Evolutionary conservation across 352 stramenopile species (phyloP), one percentile per base, ranked within the genome.

Genomic region (Phytophthora chlamydospora): DNA sequence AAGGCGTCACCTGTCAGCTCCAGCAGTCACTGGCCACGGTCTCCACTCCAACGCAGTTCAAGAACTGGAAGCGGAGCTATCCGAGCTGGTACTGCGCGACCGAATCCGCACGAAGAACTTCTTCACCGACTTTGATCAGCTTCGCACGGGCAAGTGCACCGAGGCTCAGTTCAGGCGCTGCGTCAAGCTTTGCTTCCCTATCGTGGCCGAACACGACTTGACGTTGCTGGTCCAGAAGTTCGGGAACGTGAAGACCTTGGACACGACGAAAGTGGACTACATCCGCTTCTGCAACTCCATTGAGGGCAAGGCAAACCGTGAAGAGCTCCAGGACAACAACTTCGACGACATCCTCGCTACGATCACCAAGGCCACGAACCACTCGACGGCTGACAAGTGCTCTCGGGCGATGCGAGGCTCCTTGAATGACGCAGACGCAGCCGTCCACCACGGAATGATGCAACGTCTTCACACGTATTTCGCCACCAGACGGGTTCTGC

Each of bases 61-160:
- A 42, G 74, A 84, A 41, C 61, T 95, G 0, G 84, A 93, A 52
- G 67, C 69, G 0, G 58, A 70, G n/a, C 50, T 95, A 0, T 83
- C 75, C 3, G 78, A 89, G 12, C 64, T 92, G 32, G 76, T 76
- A 0, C 41, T 85, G 2, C 80, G 86, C 11, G 84, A 93, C 38
- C 80, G 86, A 14, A 95, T 95, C 58, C 84, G 86, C 8, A 83
- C 80, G 7, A 93, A 92, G 53, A 89, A 88, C 50, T 95, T 93
- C 50, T 95, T 95, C 42, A 89, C 70, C 4, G 86, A 95, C 47
- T 95, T 93, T 43, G 86, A 95, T 48, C 73, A 72, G 13, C 59
- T 95, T 14, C 82, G 84, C 7, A 89, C 76, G 0, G 84, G 84
- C 5, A 93, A 90, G 41, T 93, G 84, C 55, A 84, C 79, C 0